phyloP scores from a whole-genome alignment of 768 basidiomycete species.

The Russula vinacea region DNA sequence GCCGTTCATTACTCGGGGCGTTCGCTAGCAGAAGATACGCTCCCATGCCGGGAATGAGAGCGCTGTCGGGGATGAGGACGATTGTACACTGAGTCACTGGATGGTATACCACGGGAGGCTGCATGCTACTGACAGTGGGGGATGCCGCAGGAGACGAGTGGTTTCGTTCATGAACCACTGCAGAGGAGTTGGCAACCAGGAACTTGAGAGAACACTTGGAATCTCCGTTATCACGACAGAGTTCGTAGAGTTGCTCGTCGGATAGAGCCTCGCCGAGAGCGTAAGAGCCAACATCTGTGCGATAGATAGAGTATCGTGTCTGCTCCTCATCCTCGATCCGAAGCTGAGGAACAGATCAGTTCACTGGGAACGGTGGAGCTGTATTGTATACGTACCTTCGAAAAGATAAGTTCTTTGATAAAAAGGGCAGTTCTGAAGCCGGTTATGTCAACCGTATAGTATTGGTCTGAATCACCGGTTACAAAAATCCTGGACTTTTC shows the following conservation, averaged over 20 bases:
- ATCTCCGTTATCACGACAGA: conserved; percentile 74
- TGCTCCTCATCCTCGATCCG: conserved; percentile 84
- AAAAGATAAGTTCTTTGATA: conserved; percentile 78
- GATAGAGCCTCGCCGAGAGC: conserved; percentile 71
- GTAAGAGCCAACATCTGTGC: conserved; percentile 79
- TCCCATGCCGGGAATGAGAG: conserved; percentile 55
- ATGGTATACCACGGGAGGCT: conserved; percentile 53
- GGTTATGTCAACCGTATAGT: conserved; percentile 68
- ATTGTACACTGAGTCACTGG: conserved; percentile 43
- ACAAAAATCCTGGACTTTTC: conserved; percentile 53
- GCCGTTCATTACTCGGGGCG: conserved; percentile 54
- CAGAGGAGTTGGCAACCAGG: conserved; percentile 66
- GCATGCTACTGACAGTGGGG: conserved; percentile 46
- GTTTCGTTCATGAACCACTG: conserved; percentile 53
- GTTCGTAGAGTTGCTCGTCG: conserved; percentile 64
- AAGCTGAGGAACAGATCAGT: conserved; percentile 45
- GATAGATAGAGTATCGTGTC: conserved; percentile 72
- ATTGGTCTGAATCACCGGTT: conserved; percentile 74
- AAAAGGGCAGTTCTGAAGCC: conserved; percentile 60
- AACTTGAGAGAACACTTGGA: conserved; percentile 80
- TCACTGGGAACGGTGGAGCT: conserved; percentile 8
- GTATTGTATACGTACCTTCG: conserved; percentile 51
- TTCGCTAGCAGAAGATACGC: conserved; percentile 69
- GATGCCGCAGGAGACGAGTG: conserved; percentile 37
- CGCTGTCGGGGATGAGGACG: conserved; percentile 40